A percentile compares a stretch with the other conserved stretches of the same genome.
phyloP scores from a whole-genome alignment of 1,284 basidiomycete species.

The Austroboletus rostrupii region DNA sequence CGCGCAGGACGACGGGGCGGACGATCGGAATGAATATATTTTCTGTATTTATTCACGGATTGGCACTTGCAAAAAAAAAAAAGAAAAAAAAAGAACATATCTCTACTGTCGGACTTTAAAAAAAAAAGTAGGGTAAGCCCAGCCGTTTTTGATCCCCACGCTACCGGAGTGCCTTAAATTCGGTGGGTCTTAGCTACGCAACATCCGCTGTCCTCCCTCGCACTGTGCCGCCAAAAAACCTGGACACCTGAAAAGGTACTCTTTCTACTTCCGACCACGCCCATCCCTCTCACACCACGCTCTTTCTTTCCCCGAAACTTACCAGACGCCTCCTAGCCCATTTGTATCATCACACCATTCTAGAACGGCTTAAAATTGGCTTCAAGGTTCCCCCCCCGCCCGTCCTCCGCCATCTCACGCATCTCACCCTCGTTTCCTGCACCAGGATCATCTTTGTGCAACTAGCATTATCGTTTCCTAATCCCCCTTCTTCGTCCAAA shows the following conservation, averaged over 20 bases:
- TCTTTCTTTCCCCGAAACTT: constrained; percentile 22
- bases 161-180: constrained; percentile 39
- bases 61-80: constrained; percentile 27
- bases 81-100: constrained; percentile 22
- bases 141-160: constrained; percentile 51
- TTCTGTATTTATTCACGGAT: constrained; percentile 18
- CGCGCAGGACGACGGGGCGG: background rate
- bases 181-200: constrained; percentile 30
- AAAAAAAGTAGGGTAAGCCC: constrained; percentile 53
- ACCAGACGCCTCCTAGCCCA: constrained; percentile 36
- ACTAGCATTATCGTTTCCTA: constrained; percentile 57
- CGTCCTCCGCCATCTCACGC: background rate
- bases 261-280: background rate
- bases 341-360: constrained; percentile 73
- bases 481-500: constrained; percentile 48
- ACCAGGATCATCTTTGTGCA: constrained; percentile 63
- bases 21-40: background rate
- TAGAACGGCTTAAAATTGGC: constrained; percentile 74
- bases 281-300: constrained; percentile 9
- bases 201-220: constrained; percentile 38
- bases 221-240: constrained; percentile 34
- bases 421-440: constrained; percentile 12
- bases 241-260: constrained; percentile 42
- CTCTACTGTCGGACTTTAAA: constrained; percentile 34
- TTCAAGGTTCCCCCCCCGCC: constrained; percentile 55